Base-by-base conservation (phyloP, 75 land plant genomes). In the Pinus albicaulis region DNA sequence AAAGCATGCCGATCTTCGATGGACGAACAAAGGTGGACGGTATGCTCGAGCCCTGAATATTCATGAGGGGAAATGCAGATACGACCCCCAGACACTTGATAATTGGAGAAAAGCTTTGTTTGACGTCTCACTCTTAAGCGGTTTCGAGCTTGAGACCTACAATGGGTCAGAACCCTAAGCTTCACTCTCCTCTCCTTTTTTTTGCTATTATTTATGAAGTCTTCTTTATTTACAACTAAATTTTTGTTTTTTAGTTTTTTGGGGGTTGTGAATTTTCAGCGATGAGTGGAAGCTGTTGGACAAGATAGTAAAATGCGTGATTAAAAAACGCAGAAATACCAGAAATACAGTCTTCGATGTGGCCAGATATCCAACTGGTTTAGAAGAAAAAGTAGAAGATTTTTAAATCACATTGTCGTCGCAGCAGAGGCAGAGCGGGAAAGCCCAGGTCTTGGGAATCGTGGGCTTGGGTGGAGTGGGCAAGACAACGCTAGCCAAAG, bases 401-500 rank as follows among this genome's bases (percentile, higher is more conserved):
- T 65, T 65, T 16, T 15, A 65, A 36, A 6, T 14, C 20, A 17
- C 20, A 41, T 41, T 17, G 22, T 20, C 19, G 0, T 31, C 7
- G 34, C 48, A 17, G 5, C 17, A 16, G 10, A 19, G 14, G 20
- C 10, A 19, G 14, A 1, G 10, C 6, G 44, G 38, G 44, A 38
- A 66, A 34, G 70, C 38, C n/a, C 28, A 66, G 7, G 20, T 66
- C 38, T 38, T 66, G 20, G 70, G 70, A 19, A 66, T 66, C 31
- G 70, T 66, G n/a, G 70, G 70, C 16, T 34, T 36, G n/a, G 70
- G 70, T 3, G 70, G 70, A 31, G 19, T 15, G 6, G 70, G 70
- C 1, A 66, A 66, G 38, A 66, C 44, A 2, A 66, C 70, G 8
- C 44, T 66, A 36, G 70, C 70, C 5, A 66, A 66, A 66, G 70